These are phyloP conservation scores for Saccharomyces jurei DNA, from an alignment of 805 yeast species.

Conservation along the genomic window DNA sequence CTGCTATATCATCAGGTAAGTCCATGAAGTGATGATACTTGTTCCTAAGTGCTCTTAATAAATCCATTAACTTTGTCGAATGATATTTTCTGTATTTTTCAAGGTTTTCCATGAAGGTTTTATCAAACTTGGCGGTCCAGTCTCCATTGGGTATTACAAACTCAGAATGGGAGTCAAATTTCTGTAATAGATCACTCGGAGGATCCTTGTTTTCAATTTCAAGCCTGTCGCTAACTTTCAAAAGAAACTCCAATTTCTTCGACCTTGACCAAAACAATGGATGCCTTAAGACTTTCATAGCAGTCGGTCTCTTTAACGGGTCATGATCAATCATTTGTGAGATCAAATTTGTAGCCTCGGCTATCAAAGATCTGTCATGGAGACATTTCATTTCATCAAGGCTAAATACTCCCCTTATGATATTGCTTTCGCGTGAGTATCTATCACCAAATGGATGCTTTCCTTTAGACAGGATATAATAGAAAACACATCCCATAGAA, in stretches of 20 bases:
- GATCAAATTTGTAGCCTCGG: conserved; percentile 69
- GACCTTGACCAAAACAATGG: conserved; percentile 80
- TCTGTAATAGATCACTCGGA: conserved; percentile 49
- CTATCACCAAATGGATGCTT: conserved; percentile 93
- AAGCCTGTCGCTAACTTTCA: conserved; percentile 84
- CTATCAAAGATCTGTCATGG: conserved; percentile 21
- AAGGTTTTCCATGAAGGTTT: conserved; percentile 67
- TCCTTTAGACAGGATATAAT: conserved; percentile 75
- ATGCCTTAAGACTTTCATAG: conserved; percentile 60
- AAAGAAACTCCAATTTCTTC: conserved; percentile 71
- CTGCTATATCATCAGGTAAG: conserved; percentile 58
- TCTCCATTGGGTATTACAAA: conserved; percentile 52
- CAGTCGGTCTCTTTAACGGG: conserved; percentile 67
- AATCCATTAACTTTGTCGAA: conserved; percentile 69
- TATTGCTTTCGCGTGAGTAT: conserved; percentile 80
- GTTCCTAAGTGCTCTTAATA: conserved; percentile 82
- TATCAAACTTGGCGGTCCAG: conserved; percentile 73
- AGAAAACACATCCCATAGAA: conserved; percentile 90
- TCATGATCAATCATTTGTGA: conserved; percentile 59
- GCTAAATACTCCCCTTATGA: conserved; percentile 57
- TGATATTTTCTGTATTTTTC: conserved; percentile 89
- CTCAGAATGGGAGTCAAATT: conserved; percentile 45
- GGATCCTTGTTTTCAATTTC: conserved; percentile 81
- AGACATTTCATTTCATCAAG: conserved; percentile 29
- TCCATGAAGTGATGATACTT: conserved; percentile 94